Percentiles rank a stretch among this genome's conserved stretches.
These are phyloP conservation scores for Syzygium oleosum DNA, from an alignment of 345 rosid genomes.

Conservation along the genomic window DNA sequence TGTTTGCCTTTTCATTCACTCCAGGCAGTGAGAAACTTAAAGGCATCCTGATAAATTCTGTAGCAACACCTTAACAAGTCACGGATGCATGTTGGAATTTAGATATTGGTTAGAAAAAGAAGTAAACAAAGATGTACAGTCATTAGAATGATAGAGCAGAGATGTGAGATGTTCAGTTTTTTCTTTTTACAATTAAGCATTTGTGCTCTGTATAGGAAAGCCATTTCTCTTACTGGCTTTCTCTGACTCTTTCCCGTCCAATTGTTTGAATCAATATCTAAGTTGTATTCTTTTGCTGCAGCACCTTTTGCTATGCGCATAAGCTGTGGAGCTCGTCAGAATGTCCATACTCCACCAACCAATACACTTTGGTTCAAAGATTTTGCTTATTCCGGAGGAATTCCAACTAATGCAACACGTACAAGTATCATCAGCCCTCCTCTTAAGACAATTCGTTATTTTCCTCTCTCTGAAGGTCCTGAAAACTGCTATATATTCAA, in stretches of 20 bases:
- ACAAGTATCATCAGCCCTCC: constrained; percentile 68
- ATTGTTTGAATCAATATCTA: neutral
- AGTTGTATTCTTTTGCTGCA: constrained; percentile 5
- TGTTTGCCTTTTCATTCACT: neutral
- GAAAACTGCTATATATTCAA: constrained; percentile 78
- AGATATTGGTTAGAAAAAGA: neutral
- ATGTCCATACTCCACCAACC: constrained; percentile 59
- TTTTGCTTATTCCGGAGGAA: constrained; percentile 86
- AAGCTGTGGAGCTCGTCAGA: constrained; percentile 79
- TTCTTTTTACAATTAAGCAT: neutral
- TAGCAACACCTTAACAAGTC: neutral
- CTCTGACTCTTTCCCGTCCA: neutral
- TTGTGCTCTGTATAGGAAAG: neutral
- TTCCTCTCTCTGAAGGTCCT: constrained; percentile 88
- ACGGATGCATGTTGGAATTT: neutral
- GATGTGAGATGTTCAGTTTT: neutral
- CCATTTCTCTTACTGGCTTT: neutral
- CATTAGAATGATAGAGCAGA: neutral
- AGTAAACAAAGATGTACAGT: neutral
- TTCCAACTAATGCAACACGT: constrained; percentile 54
- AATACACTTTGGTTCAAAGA: constrained; percentile 87
- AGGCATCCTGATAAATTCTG: neutral
- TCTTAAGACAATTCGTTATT: constrained; percentile 67
- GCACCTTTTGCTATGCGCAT: constrained; percentile 89
- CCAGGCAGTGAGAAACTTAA: neutral